Evolutionary conservation across 192 early-diverging fungal species (phyloP).

Genomic region (Geosiphon pyriformis): DNA sequence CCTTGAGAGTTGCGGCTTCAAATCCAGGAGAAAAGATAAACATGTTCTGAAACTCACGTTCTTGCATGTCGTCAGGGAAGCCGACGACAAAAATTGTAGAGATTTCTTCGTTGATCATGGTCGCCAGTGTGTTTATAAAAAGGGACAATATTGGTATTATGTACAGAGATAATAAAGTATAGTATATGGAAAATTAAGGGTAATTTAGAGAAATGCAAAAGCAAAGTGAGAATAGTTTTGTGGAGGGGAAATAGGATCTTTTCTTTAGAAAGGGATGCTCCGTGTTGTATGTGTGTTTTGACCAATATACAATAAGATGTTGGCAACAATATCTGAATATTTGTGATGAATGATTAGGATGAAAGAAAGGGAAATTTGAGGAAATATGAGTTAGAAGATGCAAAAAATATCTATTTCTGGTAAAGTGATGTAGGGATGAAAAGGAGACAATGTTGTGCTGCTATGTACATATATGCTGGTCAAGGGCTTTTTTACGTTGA

Average conservation of each 20-base stretch:
- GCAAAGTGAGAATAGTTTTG: not conserved
- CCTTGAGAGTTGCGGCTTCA: constrained; percentile 94
- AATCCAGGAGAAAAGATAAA: constrained; percentile 97
- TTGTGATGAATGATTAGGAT: no score
- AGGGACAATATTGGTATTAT: not conserved
- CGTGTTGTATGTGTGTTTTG: not conserved
- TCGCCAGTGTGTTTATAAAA: not conserved
- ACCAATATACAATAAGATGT: not conserved
- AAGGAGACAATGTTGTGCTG: not conserved
- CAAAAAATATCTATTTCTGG: not conserved
- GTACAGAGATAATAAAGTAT: not conserved
- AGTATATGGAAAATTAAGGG: not conserved
- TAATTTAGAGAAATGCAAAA: not conserved
- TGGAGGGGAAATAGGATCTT: not conserved
- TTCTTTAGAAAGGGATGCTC: not conserved
- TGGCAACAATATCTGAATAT: no score
- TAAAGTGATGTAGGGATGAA: not conserved
- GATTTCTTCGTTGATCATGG: constrained; percentile 73
- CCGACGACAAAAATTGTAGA: constrained; percentile 99
- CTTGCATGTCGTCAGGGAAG: constrained; percentile 98
- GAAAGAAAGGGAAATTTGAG: not conserved
- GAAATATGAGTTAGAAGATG: not conserved
- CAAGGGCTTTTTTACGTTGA: no score
- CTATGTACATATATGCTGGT: not conserved
- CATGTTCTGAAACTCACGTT: constrained; percentile 99